A percentile compares a stretch with the other conserved stretches of the same genome.
These are phyloP conservation scores for Aegle marmelos DNA, from an alignment of 345 rosid species.

Conservation along the genomic window DNA sequence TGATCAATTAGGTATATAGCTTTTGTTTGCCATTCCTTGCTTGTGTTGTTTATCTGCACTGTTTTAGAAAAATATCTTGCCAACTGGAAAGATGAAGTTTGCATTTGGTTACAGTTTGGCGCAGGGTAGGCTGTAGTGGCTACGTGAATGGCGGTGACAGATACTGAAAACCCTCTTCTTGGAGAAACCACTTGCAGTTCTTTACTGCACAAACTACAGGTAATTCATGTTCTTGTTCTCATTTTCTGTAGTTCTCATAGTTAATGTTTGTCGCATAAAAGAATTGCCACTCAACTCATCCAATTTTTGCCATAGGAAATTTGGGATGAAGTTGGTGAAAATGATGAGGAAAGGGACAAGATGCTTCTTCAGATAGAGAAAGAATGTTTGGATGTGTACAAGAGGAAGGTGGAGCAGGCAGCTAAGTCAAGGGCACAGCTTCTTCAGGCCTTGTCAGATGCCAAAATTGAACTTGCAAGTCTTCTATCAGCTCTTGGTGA, in stretches of 20 bases:
- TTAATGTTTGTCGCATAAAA: background rate
- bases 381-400: constrained; percentile 91
- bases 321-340: constrained; percentile 99
- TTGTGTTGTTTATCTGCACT: background rate
- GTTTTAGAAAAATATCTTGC: background rate
- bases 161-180: constrained; percentile 67
- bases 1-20: constrained; percentile 13
- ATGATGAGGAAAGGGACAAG: constrained; percentile 89
- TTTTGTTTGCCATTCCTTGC: background rate
- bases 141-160: constrained; percentile 60
- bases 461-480: constrained; percentile 70
- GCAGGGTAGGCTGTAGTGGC: constrained; percentile 32
- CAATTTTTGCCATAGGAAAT: constrained; percentile 54
- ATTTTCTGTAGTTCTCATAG: background rate
- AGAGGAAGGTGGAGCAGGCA: constrained; percentile 90
- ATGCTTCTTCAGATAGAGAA: constrained; percentile 90
- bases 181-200: constrained; percentile 87
- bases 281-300: constrained; percentile 1
- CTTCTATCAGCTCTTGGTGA: constrained; percentile 86
- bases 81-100: background rate
- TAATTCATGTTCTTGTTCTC: constrained; percentile 13
- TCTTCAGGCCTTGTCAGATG: constrained; percentile 83
- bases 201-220: constrained; percentile 86
- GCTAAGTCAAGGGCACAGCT: constrained; percentile 81
- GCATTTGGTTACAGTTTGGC: constrained; percentile 14